A percentile compares a stretch with the other conserved stretches of the same genome.
Evolutionary conservation across 108 stramenopile species (phyloP).

Genomic region (Fistulifera pelliculosa): DNA sequence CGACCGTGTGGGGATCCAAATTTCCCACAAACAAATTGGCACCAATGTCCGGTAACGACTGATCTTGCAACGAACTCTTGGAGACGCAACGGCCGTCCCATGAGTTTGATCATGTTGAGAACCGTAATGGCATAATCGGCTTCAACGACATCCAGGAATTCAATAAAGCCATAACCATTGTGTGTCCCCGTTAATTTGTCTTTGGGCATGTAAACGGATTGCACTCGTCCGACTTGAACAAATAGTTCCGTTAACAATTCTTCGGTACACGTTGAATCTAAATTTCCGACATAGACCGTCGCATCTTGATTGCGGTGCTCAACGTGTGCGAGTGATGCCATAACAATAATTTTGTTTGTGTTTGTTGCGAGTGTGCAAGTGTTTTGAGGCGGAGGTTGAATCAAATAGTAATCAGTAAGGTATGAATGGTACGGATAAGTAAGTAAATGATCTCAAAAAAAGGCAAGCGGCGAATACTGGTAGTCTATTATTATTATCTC

Average conservation of each 20-base stretch:
- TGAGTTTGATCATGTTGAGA: constrained; percentile 96
- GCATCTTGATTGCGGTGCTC: constrained; percentile 99
- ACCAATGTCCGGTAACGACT: constrained; percentile 75
- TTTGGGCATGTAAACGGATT: constrained; percentile 96
- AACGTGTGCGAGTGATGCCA: constrained; percentile 84
- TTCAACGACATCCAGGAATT: constrained; percentile 86
- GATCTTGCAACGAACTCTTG: constrained; percentile 80
- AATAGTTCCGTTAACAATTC: constrained; percentile 92
- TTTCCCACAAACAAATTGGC: constrained; percentile 98
- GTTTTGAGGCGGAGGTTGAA: too few relatives aligned
- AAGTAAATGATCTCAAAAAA: too few relatives aligned
- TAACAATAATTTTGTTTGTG: constrained; percentile 11
- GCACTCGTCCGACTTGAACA: constrained; percentile 88
- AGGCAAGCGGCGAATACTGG: too few relatives aligned
- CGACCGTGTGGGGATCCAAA: constrained; percentile 81
- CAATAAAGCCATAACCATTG: constrained; percentile 95
- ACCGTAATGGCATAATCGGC: constrained; percentile 97
- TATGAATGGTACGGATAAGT: too few relatives aligned
- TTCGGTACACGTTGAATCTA: constrained; percentile 82
- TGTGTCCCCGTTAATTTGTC: constrained; percentile 87
- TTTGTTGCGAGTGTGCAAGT: too few relatives aligned
- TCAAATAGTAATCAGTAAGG: too few relatives aligned
- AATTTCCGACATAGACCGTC: constrained; percentile 94
- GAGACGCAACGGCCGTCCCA: constrained; percentile 84
- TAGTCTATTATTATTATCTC: too few relatives aligned